Conservation (phyloP, 306 rosid genomes). For the Sicyos baderoa region DNA sequence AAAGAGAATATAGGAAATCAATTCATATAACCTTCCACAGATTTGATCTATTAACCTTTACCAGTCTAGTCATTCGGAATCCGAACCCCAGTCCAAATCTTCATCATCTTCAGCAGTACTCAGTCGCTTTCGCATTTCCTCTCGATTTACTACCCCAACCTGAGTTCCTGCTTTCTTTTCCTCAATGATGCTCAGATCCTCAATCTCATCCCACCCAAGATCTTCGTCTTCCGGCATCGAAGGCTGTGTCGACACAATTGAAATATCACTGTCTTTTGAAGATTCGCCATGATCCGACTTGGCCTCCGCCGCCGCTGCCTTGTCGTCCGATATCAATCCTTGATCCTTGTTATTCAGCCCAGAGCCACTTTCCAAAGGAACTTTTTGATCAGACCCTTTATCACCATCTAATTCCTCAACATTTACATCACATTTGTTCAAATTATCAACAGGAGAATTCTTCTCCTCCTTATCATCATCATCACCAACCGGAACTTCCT, state of each 20-base stretch:
- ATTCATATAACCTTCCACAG: background rate
- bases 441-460: background rate
- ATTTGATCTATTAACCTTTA: conserved; percentile 33
- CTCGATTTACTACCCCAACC: conserved; percentile 30
- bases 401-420: conserved; percentile 21
- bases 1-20: conserved; percentile 6
- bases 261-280: conserved; percentile 29
- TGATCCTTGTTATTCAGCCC: conserved; percentile 32
- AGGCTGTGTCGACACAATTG: conserved; percentile 29
- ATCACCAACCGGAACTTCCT: conserved; percentile 23
- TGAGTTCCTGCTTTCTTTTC: conserved; percentile 38
- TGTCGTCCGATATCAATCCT: conserved; percentile 26
- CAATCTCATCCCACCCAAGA: conserved; percentile 90
- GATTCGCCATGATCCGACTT: conserved; percentile 34
- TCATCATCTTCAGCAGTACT: conserved; percentile 70
- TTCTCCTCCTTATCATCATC: background rate
- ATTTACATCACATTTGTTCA: conserved; percentile 1
- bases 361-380: conserved; percentile 26
- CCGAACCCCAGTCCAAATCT: conserved; percentile 85
- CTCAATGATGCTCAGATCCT: conserved; percentile 70
- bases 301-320: conserved; percentile 17
- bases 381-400: conserved; percentile 24
- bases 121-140: conserved; percentile 52
- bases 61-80: conserved; percentile 48
- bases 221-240: conserved; percentile 51